Evolutionary conservation across 768 basidiomycete species (phyloP), one percentile per base, ranked within the genome.

Genomic region (Podaxis carcinomalis): DNA sequence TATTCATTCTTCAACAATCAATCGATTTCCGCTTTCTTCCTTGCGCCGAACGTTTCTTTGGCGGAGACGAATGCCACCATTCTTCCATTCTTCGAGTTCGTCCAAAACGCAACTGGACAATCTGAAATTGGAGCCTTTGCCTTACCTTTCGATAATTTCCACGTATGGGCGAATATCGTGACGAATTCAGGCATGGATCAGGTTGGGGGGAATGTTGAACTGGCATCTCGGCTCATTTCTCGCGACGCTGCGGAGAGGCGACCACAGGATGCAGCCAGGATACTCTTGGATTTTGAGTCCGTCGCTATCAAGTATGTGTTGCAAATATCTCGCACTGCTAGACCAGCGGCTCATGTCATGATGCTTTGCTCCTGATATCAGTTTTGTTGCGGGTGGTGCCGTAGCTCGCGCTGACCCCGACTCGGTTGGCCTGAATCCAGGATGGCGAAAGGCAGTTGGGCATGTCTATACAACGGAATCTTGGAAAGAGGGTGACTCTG

Each of bases 381-480:
- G 35, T 51, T 56, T 56, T 49, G 39, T 40, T 21, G 49, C 37
- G 5, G 54, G 55, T 27, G 54, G 50, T 27, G 42, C 54, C 23
- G 27, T 46, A 16, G 70, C 74, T 4, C 65, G 67, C 21, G 65
- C 68, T 44, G 67, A 74, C 25, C 74, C 80, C 0, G 70, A 74
- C 47, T 72, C 78, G 1, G 70, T 70, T 9, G 81, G 78, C 9
- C 62, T 82, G 27, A 75, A 81, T 65, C 82, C 80, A 14, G 77
- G 75, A 0, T 84, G 82, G 80, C 73, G 82, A 11, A 70, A 73
- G n/a, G 74, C 80, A 0, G 40, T 81, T 10, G 67, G 72, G 4
- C 67, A 80, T 28, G 64, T 72, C 19, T 27, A 14, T n/a, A 50
- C 44, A 19, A 16, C 19, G 4, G 46, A 28, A n/a, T 37, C 27